A percentile compares a stretch with the other conserved stretches of the same genome.
phyloP scores from a whole-genome alignment of 2,329 filamentous ascomycete genomes.

The Colletotrichum camelliae region DNA sequence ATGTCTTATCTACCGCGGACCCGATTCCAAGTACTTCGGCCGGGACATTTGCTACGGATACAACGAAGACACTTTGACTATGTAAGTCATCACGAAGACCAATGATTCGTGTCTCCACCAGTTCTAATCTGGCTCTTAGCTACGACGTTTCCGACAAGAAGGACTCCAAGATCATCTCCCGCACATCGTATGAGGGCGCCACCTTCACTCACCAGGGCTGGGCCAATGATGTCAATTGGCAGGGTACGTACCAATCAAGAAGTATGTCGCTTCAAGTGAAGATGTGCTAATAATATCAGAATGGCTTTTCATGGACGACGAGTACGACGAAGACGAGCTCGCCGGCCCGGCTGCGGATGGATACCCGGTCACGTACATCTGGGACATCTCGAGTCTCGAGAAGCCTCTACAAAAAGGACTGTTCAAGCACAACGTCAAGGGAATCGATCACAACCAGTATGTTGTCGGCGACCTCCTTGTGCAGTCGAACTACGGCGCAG shows the following conservation, averaged over 20 bases:
- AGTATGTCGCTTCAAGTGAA: not conserved
- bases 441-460: conserved; percentile 53
- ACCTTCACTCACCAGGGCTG: conserved; percentile 63
- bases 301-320: conserved; percentile 51
- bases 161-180: conserved; percentile 51
- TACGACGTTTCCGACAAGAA: conserved; percentile 58
- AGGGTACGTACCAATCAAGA: conserved; percentile 23
- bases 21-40: conserved; percentile 48
- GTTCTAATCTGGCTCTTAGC: conserved; percentile 3
- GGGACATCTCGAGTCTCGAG: conserved; percentile 48
- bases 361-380: conserved; percentile 54
- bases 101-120: not conserved
- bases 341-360: conserved; percentile 43
- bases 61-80: conserved; percentile 56
- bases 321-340: conserved; percentile 50
- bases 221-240: conserved; percentile 49
- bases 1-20: conserved; percentile 56
- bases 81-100: conserved; percentile 28
- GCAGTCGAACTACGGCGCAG: conserved; percentile 53
- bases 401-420: conserved; percentile 45
- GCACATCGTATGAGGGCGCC: conserved; percentile 61
- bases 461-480: conserved; percentile 44
- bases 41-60: conserved; percentile 60
- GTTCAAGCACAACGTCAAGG: conserved; percentile 39
- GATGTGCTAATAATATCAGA: not conserved